These are phyloP conservation scores for Helianthus tuberosus DNA, from an alignment of 129 eudicot genomes.

Conservation along the genomic window DNA sequence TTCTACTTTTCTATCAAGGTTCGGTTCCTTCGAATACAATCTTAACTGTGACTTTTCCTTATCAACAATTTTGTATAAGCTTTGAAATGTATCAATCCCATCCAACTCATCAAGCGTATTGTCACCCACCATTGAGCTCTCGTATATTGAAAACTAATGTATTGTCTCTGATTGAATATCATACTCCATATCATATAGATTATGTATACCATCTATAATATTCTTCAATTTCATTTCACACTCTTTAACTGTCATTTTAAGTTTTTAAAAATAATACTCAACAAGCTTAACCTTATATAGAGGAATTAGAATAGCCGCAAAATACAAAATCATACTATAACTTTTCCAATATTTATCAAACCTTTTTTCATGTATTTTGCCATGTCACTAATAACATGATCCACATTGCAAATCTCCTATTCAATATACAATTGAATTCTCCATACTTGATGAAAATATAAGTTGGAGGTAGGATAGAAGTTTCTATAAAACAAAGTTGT, in stretches of 20 bases:
- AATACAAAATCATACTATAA: neutral
- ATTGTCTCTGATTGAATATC: neutral
- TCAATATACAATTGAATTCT: neutral
- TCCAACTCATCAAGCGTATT: neutral
- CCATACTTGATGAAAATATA: neutral
- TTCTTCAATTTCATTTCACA: neutral
- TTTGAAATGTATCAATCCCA: neutral
- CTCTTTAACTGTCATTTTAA: neutral
- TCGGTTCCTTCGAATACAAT: neutral
- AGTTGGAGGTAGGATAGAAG: too few species aligned
- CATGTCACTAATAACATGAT: neutral
- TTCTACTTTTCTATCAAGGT: neutral
- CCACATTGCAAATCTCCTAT: neutral
- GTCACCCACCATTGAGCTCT: neutral
- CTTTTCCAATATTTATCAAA: neutral
- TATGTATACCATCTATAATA: neutral
- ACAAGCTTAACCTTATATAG: neutral
- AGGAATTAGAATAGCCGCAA: neutral
- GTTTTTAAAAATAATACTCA: neutral
- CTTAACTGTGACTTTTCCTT: neutral
- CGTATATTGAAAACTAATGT: neutral
- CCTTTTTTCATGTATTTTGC: neutral
- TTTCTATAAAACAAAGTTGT: too few species aligned
- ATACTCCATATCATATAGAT: neutral
- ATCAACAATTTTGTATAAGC: neutral